Evolutionary conservation across 148 eudicot genomes (phyloP).

Genomic region (Cornus controversa): DNA sequence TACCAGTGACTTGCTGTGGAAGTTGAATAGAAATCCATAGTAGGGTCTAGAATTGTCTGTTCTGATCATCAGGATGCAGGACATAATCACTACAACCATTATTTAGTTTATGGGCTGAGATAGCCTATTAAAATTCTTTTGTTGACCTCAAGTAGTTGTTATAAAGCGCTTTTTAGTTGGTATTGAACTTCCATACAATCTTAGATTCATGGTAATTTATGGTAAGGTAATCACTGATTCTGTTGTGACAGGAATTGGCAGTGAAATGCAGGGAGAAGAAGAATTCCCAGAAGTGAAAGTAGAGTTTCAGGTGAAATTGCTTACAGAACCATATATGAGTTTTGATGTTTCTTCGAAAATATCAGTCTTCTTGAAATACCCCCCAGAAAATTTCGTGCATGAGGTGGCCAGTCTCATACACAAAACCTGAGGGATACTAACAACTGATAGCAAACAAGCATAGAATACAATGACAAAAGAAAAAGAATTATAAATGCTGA

Average conservation of each 20-base stretch:
- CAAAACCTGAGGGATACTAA: too few species aligned
- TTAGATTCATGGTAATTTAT: background rate
- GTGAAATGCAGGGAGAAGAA: constrained; percentile 50
- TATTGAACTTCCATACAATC: background rate
- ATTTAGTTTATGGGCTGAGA: background rate
- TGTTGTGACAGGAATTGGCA: constrained; percentile 29
- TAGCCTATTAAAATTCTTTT: background rate
- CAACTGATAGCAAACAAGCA: too few species aligned
- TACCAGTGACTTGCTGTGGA: background rate
- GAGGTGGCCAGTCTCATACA: too few species aligned
- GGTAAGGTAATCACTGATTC: background rate
- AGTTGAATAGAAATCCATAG: too few species aligned
- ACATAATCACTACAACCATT: background rate
- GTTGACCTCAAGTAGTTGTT: background rate
- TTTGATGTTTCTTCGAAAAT: background rate
- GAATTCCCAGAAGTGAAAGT: constrained; percentile 88
- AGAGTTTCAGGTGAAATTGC: constrained; percentile 63
- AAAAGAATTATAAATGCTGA: too few species aligned
- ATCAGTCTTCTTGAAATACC: too few species aligned
- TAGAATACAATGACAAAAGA: too few species aligned
- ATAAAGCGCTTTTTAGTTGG: background rate
- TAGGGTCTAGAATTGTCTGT: too few species aligned
- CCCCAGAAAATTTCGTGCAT: too few species aligned
- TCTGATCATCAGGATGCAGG: background rate
- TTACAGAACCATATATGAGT: background rate